A percentile compares a stretch with the other conserved stretches of the same genome.
These are phyloP conservation scores for Lactifluus pinguis DNA, from an alignment of 768 basidiomycete genomes.

Conservation along the genomic window DNA sequence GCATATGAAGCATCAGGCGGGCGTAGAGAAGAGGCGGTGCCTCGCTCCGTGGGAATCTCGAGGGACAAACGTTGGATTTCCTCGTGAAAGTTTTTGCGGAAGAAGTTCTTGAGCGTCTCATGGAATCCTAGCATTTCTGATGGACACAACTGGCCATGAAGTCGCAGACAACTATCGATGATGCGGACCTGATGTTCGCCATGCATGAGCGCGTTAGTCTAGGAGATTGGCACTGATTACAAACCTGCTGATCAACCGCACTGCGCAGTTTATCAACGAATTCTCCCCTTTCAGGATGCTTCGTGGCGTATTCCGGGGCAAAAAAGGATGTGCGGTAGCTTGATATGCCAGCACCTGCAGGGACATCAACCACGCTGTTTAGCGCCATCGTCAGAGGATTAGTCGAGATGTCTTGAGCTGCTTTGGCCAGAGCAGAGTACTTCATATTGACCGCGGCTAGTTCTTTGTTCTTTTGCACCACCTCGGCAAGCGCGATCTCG, in stretches of 20 bases:
- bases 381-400: constrained; percentile 80
- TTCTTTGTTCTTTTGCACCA: constrained; percentile 74
- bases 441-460: constrained; percentile 56
- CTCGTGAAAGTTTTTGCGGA: constrained; percentile 75
- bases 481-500: constrained; percentile 72
- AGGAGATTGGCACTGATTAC: constrained; percentile 18
- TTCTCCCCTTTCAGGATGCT: constrained; percentile 61
- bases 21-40: constrained; percentile 9
- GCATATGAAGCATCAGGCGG: constrained; percentile 11
- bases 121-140: constrained; percentile 91
- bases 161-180: constrained; percentile 74
- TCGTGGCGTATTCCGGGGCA: constrained; percentile 52
- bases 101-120: constrained; percentile 77
- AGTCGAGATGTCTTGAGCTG: constrained; percentile 61
- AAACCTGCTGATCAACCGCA: constrained; percentile 77
- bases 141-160: constrained; percentile 77
- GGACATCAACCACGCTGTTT: constrained; percentile 81
- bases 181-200: constrained; percentile 48
- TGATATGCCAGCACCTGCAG: constrained; percentile 65
- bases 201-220: not conserved
- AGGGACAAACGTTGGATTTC: constrained; percentile 67
- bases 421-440: constrained; percentile 74
- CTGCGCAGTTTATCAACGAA: constrained; percentile 61
- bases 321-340: constrained; percentile 75
- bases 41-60: constrained; percentile 44